Base-by-base conservation (phyloP, 495 filamentous ascomycete species). In the Neurospora sublineolata region DNA sequence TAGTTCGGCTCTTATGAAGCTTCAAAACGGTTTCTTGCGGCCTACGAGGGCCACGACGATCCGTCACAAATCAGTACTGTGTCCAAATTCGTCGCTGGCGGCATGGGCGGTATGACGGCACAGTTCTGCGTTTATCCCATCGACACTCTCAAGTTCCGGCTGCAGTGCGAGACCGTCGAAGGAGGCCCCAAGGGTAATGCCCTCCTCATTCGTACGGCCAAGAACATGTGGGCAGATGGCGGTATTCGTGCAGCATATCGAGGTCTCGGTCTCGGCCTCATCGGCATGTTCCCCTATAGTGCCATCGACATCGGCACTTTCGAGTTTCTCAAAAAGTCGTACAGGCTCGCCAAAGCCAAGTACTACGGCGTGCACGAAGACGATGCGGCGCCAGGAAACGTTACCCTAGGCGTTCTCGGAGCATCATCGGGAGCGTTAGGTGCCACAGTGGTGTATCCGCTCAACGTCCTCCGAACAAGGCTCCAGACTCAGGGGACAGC, bases 231-330 rank as follows among this genome's bases (percentile, higher is more conserved):
- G 87, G 86, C 85, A 38, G 86, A 87, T 69, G 90, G 89, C 64
- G 93, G 93, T 40, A 67, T 94, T 36, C 85, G 87, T 52, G 86
- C 91, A 23, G 96, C 93, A 73, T 99, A 98, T 79, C 93, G 94
- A 72, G 95, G 95, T 20, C 87, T 98, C 40, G 92, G 93, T 0
- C 91, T 97, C 84, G 95, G 96, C 23, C 85, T 99, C 3, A 77
- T 97, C 68, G 95, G 95, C 78, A 97, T 98, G 89, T 98, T 98
- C 77, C 95, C 95, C 2, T 99, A 99, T 81, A 93, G 93, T 40
- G 96, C 95, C 42, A 95, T 99, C 79, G 95, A 99, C 78, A 88
- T 99, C 72, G 91, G 92, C 46, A 97, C 92, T 0, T 99, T 97
- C 75, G 95, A 99, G 81, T 89, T 94, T 68, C 85, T 97, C 70